These are phyloP conservation scores for Silene uniflora DNA, from an alignment of 148 eudicot species.

Conservation along the genomic window DNA sequence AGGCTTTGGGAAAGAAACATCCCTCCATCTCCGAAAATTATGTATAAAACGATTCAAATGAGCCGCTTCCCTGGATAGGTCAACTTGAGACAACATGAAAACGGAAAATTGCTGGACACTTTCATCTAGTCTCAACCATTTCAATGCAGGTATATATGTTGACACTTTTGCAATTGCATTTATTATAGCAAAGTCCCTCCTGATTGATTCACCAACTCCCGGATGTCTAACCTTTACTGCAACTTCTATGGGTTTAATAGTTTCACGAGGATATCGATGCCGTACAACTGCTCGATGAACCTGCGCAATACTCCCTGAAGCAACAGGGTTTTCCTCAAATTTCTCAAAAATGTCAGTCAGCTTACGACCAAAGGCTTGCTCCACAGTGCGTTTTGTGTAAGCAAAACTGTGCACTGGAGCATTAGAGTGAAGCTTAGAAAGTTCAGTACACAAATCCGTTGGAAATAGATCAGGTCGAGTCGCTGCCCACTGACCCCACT, in stretches of 20 bases:
- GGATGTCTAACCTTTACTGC: constrained; percentile 97
- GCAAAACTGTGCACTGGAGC: constrained; percentile 94
- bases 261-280: constrained; percentile 52
- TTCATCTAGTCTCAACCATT: constrained; percentile 86
- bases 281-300: constrained; percentile 79
- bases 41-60: constrained; percentile 79
- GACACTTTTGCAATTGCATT: constrained; percentile 68
- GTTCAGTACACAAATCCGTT: constrained; percentile 67
- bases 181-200: constrained; percentile 81
- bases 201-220: constrained; percentile 80
- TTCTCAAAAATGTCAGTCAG: constrained; percentile 76
- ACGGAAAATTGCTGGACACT: constrained; percentile 93
- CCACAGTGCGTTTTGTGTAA: constrained; percentile 72
- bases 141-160: constrained; percentile 57
- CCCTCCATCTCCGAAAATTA: constrained; percentile 78
- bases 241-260: constrained; percentile 65
- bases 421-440: constrained; percentile 79
- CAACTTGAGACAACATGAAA: constrained; percentile 96
- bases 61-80: constrained; percentile 93
- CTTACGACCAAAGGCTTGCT: constrained; percentile 81
- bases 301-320: constrained; percentile 97
- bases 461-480: constrained; percentile 94
- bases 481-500: constrained; percentile 99
- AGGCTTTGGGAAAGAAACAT: constrained; percentile 93
- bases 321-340: constrained; percentile 85